Conservation (phyloP, 2,329 filamentous ascomycete species). For the Pseudogymnoascus sp. region DNA sequence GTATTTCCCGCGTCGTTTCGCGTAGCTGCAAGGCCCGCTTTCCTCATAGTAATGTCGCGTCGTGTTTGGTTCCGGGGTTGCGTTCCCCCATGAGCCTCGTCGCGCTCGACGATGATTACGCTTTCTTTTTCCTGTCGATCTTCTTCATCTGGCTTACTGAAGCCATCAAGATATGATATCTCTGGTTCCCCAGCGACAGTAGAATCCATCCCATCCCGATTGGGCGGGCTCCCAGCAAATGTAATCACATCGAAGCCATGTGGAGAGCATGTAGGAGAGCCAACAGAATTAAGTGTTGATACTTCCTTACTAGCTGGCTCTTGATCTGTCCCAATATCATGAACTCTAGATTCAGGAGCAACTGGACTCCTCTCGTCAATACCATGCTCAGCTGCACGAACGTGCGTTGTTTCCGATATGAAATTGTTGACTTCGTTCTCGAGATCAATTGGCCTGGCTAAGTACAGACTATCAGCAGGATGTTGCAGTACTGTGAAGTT, state of each 20-base stretch:
- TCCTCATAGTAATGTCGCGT: neutral
- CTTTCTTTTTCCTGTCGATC: neutral
- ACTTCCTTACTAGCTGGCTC: neutral
- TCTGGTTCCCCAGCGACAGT: neutral
- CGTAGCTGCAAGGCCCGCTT: neutral
- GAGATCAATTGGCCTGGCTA: neutral
- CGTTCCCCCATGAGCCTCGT: neutral
- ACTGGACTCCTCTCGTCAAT: neutral
- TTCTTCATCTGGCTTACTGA: neutral
- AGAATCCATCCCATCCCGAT: neutral
- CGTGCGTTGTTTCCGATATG: neutral
- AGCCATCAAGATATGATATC: neutral
- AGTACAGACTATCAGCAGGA: neutral
- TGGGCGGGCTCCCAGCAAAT: neutral
- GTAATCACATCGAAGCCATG: neutral
- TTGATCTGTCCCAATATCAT: neutral
- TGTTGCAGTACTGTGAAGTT: neutral
- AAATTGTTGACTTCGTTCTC: neutral
- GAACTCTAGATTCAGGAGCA: neutral
- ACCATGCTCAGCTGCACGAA: neutral
- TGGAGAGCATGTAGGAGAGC: neutral
- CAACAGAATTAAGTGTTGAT: neutral
- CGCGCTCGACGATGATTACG: neutral
- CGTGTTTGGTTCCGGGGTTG: neutral
- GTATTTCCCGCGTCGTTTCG: neutral